Evolutionary conservation across 2,329 filamentous ascomycete genomes (phyloP), one percentile per base, ranked within the genome.

Genomic region (Phaeosphaeriaceae sp.): DNA sequence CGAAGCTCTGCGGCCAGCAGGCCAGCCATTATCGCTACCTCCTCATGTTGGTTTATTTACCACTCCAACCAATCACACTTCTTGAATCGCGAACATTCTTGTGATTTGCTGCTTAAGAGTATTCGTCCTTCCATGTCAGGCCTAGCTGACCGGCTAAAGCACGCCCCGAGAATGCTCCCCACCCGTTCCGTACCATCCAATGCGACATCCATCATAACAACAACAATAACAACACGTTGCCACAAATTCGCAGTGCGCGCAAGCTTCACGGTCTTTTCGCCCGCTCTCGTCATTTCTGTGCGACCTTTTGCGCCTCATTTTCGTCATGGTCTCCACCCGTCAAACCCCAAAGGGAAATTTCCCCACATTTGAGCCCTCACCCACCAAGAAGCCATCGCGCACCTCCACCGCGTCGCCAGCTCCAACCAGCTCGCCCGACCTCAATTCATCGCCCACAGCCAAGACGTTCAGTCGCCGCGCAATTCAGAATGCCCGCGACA

Each of bases 241-340:
- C 15, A 17, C 10, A n/a, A 40, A n/a, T 36, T 41, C 44, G 47
- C 21, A 10, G 36, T 46, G 27, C 33, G 49, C 17, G 20, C n/a
- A 21, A 25, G 20, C 54, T 10, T 20, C 33, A 41, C 22, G 5
- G 15, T 41, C 42, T 53, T 50, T 22, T 48, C 24, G 41, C 31
- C 41, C 27, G 36, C 41, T 20, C 44, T 19, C 20, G 36, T 33
- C 19, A 17, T 36, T 13, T 2, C 45, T 33, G 9, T 19, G 21
- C 40, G 44, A 13, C 17, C 50, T 36, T 27, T 48, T 25, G 44
- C 44, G 19, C 51, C 13, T 17, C 10, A 10, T 52, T 48, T 47
- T 41, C 22, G 63, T 4, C 20, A 79, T 79, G 77, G 77, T 79
- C 22, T 74, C 77, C 21, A 79, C 77, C 42, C 77, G 77, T 62